Evolutionary conservation across 2,329 filamentous ascomycete genomes (phyloP).

Genomic region (Epichloe elymi): DNA sequence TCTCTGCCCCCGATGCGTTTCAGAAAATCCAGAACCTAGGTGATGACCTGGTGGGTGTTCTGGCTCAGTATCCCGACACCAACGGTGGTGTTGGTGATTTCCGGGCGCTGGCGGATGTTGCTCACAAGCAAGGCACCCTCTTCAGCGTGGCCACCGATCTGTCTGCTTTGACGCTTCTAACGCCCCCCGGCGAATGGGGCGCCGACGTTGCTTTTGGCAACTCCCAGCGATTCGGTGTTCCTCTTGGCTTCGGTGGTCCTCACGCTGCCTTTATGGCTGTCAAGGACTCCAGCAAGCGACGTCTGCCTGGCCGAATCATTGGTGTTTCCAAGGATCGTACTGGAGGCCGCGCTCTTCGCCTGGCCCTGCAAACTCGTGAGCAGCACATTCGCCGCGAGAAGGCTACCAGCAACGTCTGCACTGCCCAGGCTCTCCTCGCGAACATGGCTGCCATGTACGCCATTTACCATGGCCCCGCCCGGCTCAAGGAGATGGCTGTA

Average conservation of each 20-base stretch:
- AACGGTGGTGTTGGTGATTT: slow-evolving; percentile 70
- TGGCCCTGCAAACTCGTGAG: slow-evolving; percentile 84
- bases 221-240: slow-evolving; percentile 82
- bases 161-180: slow-evolving; percentile 73
- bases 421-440: slow-evolving; percentile 80
- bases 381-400: slow-evolving; percentile 95
- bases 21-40: slow-evolving; percentile 60
- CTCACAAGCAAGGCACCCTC: slow-evolving; percentile 65
- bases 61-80: slow-evolving; percentile 93
- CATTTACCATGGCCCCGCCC: slow-evolving; percentile 79
- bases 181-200: slow-evolving; percentile 84
- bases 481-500: slow-evolving; percentile 72
- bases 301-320: slow-evolving; percentile 82
- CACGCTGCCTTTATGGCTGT: slow-evolving; percentile 95
- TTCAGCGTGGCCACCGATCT: slow-evolving; percentile 85
- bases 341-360: slow-evolving; percentile 65
- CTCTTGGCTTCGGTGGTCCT: slow-evolving; percentile 85
- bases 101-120: slow-evolving; percentile 56
- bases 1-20: slow-evolving; percentile 47
- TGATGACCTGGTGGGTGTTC: slow-evolving; percentile 72
- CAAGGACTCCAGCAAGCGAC: slow-evolving; percentile 81
- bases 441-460: slow-evolving; percentile 96
- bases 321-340: slow-evolving; percentile 85
- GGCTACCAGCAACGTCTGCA: slow-evolving; percentile 95
- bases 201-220: slow-evolving; percentile 93